Conservation (phyloP, 139 green algal species). For the Volvox africanus region DNA sequence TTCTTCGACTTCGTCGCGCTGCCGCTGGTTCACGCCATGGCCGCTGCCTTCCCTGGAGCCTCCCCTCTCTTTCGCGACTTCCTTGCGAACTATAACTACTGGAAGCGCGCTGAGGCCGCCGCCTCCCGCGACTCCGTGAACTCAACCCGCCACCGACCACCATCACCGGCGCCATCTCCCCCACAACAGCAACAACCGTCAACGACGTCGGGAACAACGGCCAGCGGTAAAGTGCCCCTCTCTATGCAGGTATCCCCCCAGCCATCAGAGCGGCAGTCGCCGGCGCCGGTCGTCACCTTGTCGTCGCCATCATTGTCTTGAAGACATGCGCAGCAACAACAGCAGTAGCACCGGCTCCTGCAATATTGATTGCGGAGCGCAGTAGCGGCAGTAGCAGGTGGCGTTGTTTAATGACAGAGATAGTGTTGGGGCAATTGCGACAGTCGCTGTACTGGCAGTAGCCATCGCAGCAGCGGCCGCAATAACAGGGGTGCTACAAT, state of each 20-base stretch:
- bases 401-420: too few species aligned
- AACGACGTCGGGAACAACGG: not conserved
- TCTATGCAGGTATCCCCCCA: too few species aligned
- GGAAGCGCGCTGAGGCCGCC: not conserved
- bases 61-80: not conserved
- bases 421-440: too few species aligned
- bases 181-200: not conserved
- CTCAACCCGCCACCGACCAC: not conserved
- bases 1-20: constrained; percentile 48
- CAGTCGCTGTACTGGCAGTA: too few species aligned
- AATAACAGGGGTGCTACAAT: too few species aligned
- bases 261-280: too few species aligned
- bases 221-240: too few species aligned
- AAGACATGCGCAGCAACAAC: not conserved
- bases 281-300: too few species aligned
- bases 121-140: not conserved
- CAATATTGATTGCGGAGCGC: too few species aligned
- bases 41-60: constrained; percentile 18
- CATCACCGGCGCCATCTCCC: not conserved
- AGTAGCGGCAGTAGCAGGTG: too few species aligned
- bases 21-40: constrained; percentile 40
- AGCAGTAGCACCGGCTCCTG: not conserved
- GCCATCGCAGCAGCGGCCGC: too few species aligned
- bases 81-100: constrained; percentile 38
- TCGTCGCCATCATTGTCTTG: not conserved